A percentile compares a stretch with the other conserved stretches of the same genome.
phyloP scores from a whole-genome alignment of 805 yeast species.

The Monosporozyma solicola region DNA sequence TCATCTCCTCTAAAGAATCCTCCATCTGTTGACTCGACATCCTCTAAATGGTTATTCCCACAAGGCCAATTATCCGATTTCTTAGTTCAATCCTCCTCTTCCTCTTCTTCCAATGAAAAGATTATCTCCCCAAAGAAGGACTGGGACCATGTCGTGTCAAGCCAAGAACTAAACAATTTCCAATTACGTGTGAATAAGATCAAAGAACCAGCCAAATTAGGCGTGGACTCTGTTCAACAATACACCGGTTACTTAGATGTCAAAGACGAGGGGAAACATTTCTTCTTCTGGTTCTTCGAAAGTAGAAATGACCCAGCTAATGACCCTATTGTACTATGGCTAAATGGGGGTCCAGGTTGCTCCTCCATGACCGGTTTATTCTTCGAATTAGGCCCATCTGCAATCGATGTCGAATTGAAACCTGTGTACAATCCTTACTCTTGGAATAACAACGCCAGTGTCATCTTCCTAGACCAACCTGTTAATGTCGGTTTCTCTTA shows the following conservation, averaged over 20 bases:
- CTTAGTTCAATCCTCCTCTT: not conserved
- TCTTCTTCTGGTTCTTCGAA: slow-evolving; percentile 79
- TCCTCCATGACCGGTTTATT: slow-evolving; percentile 98
- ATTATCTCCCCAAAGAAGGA: slow-evolving; percentile 10
- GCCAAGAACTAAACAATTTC: slow-evolving; percentile 34
- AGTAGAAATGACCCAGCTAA: slow-evolving; percentile 79
- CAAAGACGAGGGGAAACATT: slow-evolving; percentile 76
- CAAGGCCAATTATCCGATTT: not conserved
- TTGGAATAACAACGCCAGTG: slow-evolving; percentile 75
- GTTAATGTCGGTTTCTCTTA: slow-evolving; percentile 87
- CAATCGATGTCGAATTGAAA: slow-evolving; percentile 42
- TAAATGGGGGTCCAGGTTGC: slow-evolving; percentile 98
- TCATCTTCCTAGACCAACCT: slow-evolving; percentile 90
- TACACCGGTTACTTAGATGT: slow-evolving; percentile 81
- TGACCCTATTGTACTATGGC: slow-evolving; percentile 84
- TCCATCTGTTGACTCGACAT: not conserved
- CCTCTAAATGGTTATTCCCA: not conserved
- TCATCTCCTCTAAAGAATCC: not conserved
- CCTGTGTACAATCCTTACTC: slow-evolving; percentile 59
- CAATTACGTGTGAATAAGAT: slow-evolving; percentile 51
- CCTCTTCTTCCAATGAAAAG: not conserved
- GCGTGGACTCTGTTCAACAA: slow-evolving; percentile 74
- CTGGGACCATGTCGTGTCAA: slow-evolving; percentile 25
- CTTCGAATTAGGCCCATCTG: slow-evolving; percentile 85
- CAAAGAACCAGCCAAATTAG: slow-evolving; percentile 52